Evolutionary conservation across 169 alveolate species (phyloP).

Genomic region (Cryptosporidium canis): DNA sequence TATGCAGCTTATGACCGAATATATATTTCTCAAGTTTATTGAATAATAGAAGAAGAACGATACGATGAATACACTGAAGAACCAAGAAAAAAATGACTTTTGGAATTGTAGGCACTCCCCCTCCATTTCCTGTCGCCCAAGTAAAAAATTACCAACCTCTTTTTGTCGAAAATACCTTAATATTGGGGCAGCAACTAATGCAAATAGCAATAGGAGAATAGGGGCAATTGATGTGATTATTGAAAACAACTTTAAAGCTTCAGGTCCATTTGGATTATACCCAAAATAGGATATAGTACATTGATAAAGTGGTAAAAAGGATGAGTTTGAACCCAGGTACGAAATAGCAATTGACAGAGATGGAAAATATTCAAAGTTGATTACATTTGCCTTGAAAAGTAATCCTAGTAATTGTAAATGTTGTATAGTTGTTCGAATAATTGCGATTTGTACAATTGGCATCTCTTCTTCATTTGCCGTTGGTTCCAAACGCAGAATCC

Average conservation of each 20-base stretch:
- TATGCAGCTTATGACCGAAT: conserved; percentile 13
- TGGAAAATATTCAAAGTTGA: conserved; percentile 25
- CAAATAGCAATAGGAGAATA: background rate
- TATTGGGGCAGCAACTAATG: conserved; percentile 48
- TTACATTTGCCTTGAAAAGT: background rate
- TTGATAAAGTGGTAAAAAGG: conserved; percentile 26
- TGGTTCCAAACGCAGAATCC: conserved; percentile 71
- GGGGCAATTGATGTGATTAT: background rate
- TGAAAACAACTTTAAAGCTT: conserved; percentile 29
- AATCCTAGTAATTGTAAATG: conserved; percentile 43
- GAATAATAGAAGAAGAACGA: conserved; percentile 31
- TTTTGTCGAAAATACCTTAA: conserved; percentile 27
- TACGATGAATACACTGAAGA: conserved; percentile 49
- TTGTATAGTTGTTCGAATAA: conserved; percentile 18
- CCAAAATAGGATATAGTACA: background rate
- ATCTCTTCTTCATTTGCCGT: conserved; percentile 73
- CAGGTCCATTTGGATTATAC: background rate
- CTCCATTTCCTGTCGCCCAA: conserved; percentile 68
- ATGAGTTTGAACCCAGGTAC: background rate
- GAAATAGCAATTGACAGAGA: conserved; percentile 23
- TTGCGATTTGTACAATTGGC: conserved; percentile 49
- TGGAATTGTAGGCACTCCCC: conserved; percentile 69
- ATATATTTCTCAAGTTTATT: background rate
- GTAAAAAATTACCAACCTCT: conserved; percentile 29
- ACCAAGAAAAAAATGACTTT: conserved; percentile 51